These are phyloP conservation scores for Petunia secreta DNA, from an alignment of 257 asterid genomes.

Conservation along the genomic window DNA sequence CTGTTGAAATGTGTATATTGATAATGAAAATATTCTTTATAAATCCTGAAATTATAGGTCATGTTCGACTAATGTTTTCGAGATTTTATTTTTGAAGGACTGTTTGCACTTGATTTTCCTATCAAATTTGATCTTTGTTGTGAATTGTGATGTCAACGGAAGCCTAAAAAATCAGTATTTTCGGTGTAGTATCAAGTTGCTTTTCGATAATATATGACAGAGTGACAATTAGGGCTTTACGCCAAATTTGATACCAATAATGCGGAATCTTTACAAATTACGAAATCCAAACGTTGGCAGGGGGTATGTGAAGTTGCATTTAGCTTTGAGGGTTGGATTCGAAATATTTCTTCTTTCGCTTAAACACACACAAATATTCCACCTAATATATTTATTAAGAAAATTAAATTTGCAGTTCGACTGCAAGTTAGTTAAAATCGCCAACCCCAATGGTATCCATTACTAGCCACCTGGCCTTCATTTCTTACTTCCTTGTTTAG, in stretches of 20 bases:
- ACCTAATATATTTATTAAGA: background rate
- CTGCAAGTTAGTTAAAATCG: constrained; percentile 7
- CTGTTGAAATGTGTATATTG: background rate
- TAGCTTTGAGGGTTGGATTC: background rate
- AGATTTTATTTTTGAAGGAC: background rate
- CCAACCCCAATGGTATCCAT: background rate
- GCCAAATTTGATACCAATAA: background rate
- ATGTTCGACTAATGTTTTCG: background rate
- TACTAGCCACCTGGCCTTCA: background rate
- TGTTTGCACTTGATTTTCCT: constrained; percentile 10
- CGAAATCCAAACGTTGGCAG: constrained; percentile 18
- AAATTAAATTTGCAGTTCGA: background rate
- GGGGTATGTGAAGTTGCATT: constrained; percentile 15
- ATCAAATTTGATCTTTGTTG: background rate
- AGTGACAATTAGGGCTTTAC: background rate
- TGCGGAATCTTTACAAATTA: constrained; percentile 8
- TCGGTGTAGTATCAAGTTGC: background rate
- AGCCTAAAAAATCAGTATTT: background rate
- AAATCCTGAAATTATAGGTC: background rate
- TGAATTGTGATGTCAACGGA: background rate
- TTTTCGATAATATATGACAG: background rate
- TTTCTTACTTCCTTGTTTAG: background rate
- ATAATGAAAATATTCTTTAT: background rate
- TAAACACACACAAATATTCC: background rate
- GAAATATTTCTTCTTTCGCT: background rate